Conservation (phyloP, 2,329 filamentous ascomycete species). For the Alternaria consortialis region DNA sequence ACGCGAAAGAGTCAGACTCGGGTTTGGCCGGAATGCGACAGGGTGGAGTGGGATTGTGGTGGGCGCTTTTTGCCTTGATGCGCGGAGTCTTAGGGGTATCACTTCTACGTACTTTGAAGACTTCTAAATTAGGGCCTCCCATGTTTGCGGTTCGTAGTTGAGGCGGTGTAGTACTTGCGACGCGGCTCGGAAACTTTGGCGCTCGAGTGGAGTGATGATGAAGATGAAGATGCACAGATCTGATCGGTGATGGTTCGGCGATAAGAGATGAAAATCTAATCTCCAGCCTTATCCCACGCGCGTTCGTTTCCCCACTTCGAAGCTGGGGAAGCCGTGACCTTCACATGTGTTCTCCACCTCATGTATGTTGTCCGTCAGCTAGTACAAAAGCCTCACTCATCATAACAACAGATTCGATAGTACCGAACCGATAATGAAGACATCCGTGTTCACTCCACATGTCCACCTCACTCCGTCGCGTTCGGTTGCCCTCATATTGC, state of each 20-base stretch:
- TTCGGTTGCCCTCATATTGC: neutral
- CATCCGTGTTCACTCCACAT: neutral
- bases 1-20: neutral
- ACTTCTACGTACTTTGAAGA: conserved; percentile 77
- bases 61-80: neutral
- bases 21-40: neutral
- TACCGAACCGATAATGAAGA: neutral
- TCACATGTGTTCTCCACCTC: conserved; percentile 5
- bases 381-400: neutral
- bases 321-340: conserved; percentile 3
- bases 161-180: neutral
- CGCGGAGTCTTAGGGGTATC: neutral
- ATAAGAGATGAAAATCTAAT: conserved; percentile 11
- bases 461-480: neutral
- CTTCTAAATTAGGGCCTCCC: conserved; percentile 89
- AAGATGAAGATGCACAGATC: conserved; percentile 11
- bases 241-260: conserved; percentile 16
- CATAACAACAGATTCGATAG: neutral
- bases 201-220: conserved; percentile 15
- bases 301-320: conserved; percentile 9
- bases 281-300: conserved; percentile 7
- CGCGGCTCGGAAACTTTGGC: conserved; percentile 1
- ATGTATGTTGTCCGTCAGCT: neutral
- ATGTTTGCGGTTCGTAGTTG: conserved; percentile 58
- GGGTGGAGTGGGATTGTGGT: conserved; percentile 7